Evolutionary conservation across 495 filamentous ascomycete species (phyloP).

Genomic region (Penicillium pulvis): DNA sequence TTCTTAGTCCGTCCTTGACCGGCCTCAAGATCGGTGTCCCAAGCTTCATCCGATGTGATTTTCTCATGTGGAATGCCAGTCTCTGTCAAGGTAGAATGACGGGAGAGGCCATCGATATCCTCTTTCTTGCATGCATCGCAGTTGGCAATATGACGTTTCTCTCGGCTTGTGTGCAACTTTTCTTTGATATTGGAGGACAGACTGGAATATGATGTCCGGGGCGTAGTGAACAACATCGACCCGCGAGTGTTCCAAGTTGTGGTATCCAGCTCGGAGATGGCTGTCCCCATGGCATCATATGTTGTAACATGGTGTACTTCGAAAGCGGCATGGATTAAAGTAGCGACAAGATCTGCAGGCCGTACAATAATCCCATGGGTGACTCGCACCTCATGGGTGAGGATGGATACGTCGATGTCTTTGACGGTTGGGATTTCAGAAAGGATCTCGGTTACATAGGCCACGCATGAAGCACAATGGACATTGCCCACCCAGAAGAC

Average conservation of each 20-base stretch:
- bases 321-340: slow-evolving; percentile 52
- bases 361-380: slow-evolving; percentile 33
- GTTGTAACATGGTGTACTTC: slow-evolving; percentile 52
- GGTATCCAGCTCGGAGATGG: slow-evolving; percentile 39
- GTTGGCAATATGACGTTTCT: slow-evolving; percentile 44
- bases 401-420: slow-evolving; percentile 46
- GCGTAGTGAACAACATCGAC: slow-evolving; percentile 25
- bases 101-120: slow-evolving; percentile 18
- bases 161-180: slow-evolving; percentile 20
- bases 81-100: slow-evolving; percentile 12
- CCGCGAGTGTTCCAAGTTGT: slow-evolving; percentile 34
- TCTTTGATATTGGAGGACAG: slow-evolving; percentile 31
- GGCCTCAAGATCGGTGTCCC: slow-evolving; percentile 5
- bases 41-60: slow-evolving; percentile 5
- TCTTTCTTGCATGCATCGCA: slow-evolving; percentile 54
- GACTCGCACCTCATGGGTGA: slow-evolving; percentile 48
- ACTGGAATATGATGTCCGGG: slow-evolving; percentile 24
- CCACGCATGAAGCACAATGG: slow-evolving; percentile 56
- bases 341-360: slow-evolving; percentile 37
- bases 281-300: slow-evolving; percentile 30
- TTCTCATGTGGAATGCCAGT: slow-evolving; percentile 16
- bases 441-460: slow-evolving; percentile 48
- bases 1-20: slow-evolving; percentile 3
- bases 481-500: slow-evolving; percentile 53
- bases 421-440: slow-evolving; percentile 34